Evolutionary conservation across 306 rosid genomes (phyloP), one percentile per base, ranked within the genome.

Genomic region (Geum urbanum): DNA sequence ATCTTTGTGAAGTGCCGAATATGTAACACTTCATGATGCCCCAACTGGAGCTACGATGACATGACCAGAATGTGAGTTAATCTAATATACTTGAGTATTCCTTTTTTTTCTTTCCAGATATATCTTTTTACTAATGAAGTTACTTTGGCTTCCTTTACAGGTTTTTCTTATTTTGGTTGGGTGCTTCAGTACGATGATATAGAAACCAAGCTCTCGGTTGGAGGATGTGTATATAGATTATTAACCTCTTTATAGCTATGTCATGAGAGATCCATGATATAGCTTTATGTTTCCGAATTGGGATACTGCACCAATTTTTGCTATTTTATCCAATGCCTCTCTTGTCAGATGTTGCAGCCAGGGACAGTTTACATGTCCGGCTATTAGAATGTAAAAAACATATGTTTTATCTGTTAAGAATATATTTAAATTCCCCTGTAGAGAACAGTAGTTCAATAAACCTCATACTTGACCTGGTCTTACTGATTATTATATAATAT

Each of bases 1-100:
- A 60, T 58, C 55, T 71, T 77, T 56, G 49, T 49, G 11, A 49
- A 43, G 71, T 63, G 75, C 68, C 61, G 20, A 48, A 32, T 62
- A 53, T 59, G 78, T 48, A 46, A 72, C 0, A 57, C 71, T 69
- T 51, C 47, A 37, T 24, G 22, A 60, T 61, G 47, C 54, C 3
- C 16, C 44, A 43, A 73, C 7, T 3, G 49, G 64, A 76, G 81
- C 79, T 64, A 54, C 47, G 74, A 40, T 74, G 72, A 76, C 70
- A 73, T 12, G 62, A 72, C 66, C 75, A 72, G 66, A 79, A 16
- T 74, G 91, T 89, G 77, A 84, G 96, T 86, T 68, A 70, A 40
- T 55, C 13, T 22, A 12, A 13, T 43, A 7, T 19, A n/a, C 80
- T 14, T 14, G 6, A 7, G 47, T 16, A 39, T 4, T 14, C 9